Percentiles rank a stretch among this genome's conserved stretches.
Evolutionary conservation across 108 stramenopile genomes (phyloP).

Genomic region (Craspedostauros australis): DNA sequence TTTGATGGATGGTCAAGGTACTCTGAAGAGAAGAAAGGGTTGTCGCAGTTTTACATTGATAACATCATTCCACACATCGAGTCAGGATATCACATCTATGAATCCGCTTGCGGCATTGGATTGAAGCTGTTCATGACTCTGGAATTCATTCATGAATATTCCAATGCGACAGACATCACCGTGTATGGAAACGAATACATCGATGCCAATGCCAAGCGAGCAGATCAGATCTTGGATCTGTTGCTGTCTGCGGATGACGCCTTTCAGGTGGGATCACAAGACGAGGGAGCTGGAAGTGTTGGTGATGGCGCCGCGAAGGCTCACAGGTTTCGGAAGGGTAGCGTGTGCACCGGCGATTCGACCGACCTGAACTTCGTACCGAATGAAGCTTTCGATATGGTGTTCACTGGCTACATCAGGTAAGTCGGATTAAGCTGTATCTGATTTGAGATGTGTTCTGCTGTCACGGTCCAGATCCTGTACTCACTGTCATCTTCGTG

Average conservation of each 20-base stretch:
- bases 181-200: conserved; percentile 39
- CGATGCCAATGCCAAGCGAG: conserved; percentile 3
- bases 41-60: neutral
- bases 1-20: conserved; percentile 4
- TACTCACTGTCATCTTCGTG: too few species aligned
- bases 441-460: too few species aligned
- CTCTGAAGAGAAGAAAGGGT: neutral
- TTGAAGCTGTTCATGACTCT: conserved; percentile 21
- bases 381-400: conserved; percentile 36
- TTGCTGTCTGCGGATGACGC: neutral
- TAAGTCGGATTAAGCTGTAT: too few species aligned
- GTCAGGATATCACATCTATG: conserved; percentile 21
- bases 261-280: conserved; percentile 1
- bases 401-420: conserved; percentile 43
- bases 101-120: conserved; percentile 24
- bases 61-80: conserved; percentile 12
- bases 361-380: conserved; percentile 26
- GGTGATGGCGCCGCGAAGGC: too few species aligned
- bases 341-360: conserved; percentile 23
- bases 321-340: too few species aligned
- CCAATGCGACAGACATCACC: conserved; percentile 9
- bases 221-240: conserved; percentile 3
- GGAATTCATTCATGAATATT: conserved; percentile 25
- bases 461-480: too few species aligned
- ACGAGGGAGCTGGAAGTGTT: neutral